Evolutionary conservation across 306 rosid genomes (phyloP).

Genomic region (Quercus dentata): DNA sequence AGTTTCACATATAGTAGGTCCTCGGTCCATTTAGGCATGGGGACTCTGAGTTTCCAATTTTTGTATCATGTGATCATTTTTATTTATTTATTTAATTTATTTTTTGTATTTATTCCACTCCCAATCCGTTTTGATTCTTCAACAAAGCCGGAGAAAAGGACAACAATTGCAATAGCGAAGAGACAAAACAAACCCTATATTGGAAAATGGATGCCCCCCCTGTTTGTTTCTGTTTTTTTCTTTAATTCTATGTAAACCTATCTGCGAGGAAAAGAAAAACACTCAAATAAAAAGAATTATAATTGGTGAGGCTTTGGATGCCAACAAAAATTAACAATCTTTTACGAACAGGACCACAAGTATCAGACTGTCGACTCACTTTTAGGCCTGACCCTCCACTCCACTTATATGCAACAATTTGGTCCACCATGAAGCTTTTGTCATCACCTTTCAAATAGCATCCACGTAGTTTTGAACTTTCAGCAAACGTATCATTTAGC

Average conservation of each 20-base stretch:
- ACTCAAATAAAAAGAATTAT: too few species aligned
- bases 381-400: neutral
- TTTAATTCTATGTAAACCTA: neutral
- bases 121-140: neutral
- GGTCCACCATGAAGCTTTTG: neutral
- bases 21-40: neutral
- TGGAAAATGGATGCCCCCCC: neutral
- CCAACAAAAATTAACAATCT: neutral
- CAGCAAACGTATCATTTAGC: neutral
- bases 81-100: too few species aligned
- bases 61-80: neutral
- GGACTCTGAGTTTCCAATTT: neutral
- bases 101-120: neutral
- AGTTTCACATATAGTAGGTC: neutral
- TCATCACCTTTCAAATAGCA: neutral
- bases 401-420: neutral
- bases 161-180: neutral
- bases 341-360: neutral
- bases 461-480: neutral
- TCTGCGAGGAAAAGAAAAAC: neutral
- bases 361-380: neutral
- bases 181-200: neutral
- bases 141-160: neutral
- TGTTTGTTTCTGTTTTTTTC: neutral
- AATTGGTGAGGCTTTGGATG: slow-evolving; percentile 1